phyloP scores from a whole-genome alignment of 768 basidiomycete species.

The Hebeloma cylindrosporum region DNA sequence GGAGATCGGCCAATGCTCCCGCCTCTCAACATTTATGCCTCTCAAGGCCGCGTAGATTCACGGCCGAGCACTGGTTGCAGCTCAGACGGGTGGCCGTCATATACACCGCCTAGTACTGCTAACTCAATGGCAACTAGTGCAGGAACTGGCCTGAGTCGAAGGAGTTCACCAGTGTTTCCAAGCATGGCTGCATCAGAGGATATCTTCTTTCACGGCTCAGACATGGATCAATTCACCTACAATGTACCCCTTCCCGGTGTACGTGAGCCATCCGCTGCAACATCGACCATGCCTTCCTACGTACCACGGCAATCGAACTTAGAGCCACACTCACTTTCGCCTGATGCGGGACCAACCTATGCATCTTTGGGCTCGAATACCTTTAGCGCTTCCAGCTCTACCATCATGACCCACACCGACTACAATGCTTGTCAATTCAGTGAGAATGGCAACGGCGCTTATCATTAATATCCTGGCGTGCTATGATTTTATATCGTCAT shows the following conservation, averaged over 20 bases:
- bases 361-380: slow-evolving; percentile 22
- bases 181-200: slow-evolving; percentile 37
- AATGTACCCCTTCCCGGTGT: slow-evolving; percentile 37
- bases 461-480: slow-evolving; percentile 27
- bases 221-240: slow-evolving; percentile 55
- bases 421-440: slow-evolving; percentile 46
- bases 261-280: too few relatives aligned
- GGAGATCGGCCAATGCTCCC: slow-evolving; percentile 48
- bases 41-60: slow-evolving; percentile 46
- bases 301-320: slow-evolving; percentile 16
- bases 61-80: slow-evolving; percentile 52
- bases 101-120: slow-evolving; percentile 61
- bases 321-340: slow-evolving; percentile 14
- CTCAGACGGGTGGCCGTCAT: slow-evolving; percentile 58
- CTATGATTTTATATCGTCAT: slow-evolving; percentile 2
- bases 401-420: slow-evolving; percentile 35
- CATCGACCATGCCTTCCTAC: too few relatives aligned
- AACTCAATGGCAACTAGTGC: slow-evolving; percentile 49
- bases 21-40: slow-evolving; percentile 39
- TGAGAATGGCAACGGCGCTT: slow-evolving; percentile 39
- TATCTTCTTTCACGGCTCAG: slow-evolving; percentile 41
- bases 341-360: slow-evolving; percentile 17
- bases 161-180: slow-evolving; percentile 44
- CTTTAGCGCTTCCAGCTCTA: slow-evolving; percentile 24
- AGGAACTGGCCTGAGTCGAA: slow-evolving; percentile 39